Base-by-base conservation (phyloP, 139 green algal species). In the Penium margaritaceum region DNA sequence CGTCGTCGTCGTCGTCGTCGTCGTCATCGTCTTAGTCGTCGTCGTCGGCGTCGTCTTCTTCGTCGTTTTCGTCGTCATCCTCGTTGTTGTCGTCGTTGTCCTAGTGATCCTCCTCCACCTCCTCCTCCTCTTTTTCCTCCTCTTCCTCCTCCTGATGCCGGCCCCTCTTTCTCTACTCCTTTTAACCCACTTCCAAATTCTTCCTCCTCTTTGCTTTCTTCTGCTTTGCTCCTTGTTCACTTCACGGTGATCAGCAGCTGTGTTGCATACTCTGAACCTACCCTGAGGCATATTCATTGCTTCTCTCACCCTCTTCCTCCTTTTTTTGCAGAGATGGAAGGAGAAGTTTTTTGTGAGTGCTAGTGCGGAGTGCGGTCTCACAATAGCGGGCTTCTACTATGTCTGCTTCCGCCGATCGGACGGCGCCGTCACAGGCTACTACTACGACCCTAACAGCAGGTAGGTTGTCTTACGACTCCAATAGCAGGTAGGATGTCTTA, bases 381-480 rank as follows among this genome's bases (percentile, higher is more conserved):
- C 89, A 32, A 93, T 93, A 47, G 78, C 86, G 9, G 84, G 87
- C 33, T 91, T 92, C 64, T 92, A 92, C 71, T 92, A 92, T 75
- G 46, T 91, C 0, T 83, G 67, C 30, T 51, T 90, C 37, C 46
- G 41, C 4, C 33, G 74, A 68, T 1, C n/a, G 35, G 44, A 91
- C 68, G 89, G 89, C 3, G 37, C 65, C 5, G 75, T 93, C 17
- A 2, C 71, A n/a, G 89, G 85, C 1, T 87, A 83, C 33, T 94
- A 94, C 74, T 92, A 82, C 70, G 89, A 94, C 63, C 86, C 83
- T 33, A 61, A 63, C 63, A 82, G 62, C 67, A 77, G 70, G 68
- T 75, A n/a, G n/a, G n/a, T n/a, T n/a, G n/a, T n/a, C n/a, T n/a
- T n/a, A n/a, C n/a, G n/a, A n/a, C n/a, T n/a, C n/a, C n/a, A n/a